Conservation (phyloP, 352 stramenopile genomes). For the Globisporangium carolinianum region DNA sequence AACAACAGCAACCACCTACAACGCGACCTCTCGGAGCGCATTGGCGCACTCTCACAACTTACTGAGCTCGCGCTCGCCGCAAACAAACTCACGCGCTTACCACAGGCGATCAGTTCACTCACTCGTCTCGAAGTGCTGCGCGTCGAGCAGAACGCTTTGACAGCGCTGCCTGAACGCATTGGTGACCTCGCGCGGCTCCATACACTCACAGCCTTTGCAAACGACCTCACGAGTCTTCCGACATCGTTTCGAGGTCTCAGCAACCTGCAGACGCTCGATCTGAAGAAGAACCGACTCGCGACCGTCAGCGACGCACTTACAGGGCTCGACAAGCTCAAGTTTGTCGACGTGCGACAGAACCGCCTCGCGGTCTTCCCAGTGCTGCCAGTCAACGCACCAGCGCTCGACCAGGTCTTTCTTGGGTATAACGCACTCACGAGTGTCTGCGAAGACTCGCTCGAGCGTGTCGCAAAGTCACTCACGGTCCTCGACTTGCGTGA, state of each 20-base stretch:
- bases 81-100: constrained; percentile 56
- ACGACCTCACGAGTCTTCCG: constrained; percentile 47
- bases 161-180: constrained; percentile 36
- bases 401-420: constrained; percentile 70
- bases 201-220: constrained; percentile 49
- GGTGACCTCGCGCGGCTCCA: constrained; percentile 52
- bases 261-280: constrained; percentile 58
- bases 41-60: constrained; percentile 40
- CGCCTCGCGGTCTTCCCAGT: constrained; percentile 51
- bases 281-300: constrained; percentile 75
- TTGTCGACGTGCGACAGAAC: constrained; percentile 73
- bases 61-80: constrained; percentile 56
- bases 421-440: constrained; percentile 61
- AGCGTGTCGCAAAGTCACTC: constrained; percentile 55
- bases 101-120: constrained; percentile 40
- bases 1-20: constrained; percentile 52
- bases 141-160: constrained; percentile 60
- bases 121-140: constrained; percentile 46
- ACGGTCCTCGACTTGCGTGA: constrained; percentile 75
- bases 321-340: constrained; percentile 41
- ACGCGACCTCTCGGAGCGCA: constrained; percentile 38
- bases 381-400: constrained; percentile 35
- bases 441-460: constrained; percentile 51
- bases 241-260: constrained; percentile 32
- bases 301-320: constrained; percentile 33